Conservation (phyloP, 2,329 filamentous ascomycete genomes). For the Scytalidium lignicola region DNA sequence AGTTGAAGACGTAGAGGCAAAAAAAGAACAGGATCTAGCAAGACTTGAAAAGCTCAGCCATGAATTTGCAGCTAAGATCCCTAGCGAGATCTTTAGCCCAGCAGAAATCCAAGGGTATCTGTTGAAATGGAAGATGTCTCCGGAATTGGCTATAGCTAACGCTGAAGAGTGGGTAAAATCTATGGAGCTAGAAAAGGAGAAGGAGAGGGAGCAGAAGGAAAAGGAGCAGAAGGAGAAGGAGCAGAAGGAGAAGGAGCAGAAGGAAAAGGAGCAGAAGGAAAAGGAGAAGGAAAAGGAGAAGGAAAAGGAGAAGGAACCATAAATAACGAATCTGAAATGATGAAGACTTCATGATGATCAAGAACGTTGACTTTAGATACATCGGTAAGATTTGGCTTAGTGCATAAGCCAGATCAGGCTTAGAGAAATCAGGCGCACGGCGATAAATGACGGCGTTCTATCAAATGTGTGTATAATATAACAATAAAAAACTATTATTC, state of each 20-base stretch:
- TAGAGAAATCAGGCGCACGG: too few relatives aligned
- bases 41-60: conserved; percentile 36
- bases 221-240: conserved; percentile 17
- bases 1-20: conserved; percentile 8
- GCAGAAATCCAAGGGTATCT: conserved; percentile 63
- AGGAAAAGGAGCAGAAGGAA: conserved; percentile 11
- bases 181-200: conserved; percentile 41
- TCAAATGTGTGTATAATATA: too few relatives aligned
- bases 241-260: conserved; percentile 17
- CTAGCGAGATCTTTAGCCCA: conserved; percentile 47
- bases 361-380: too few relatives aligned
- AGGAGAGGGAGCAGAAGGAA: conserved; percentile 21
- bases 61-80: conserved; percentile 48
- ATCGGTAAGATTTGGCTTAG: too few relatives aligned
- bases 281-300: conserved; percentile 10
- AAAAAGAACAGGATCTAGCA: conserved; percentile 11
- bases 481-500: too few relatives aligned
- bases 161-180: conserved; percentile 49
- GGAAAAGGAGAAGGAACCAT: conserved; percentile 6
- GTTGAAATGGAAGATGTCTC: conserved; percentile 56
- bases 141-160: conserved; percentile 48
- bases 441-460: too few relatives aligned
- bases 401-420: too few relatives aligned
- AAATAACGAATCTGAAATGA: background rate
- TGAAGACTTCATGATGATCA: too few relatives aligned